A percentile compares a stretch with the other conserved stretches of the same genome.
Conservation (phyloP, 2,329 filamentous ascomycete genomes). For the Tolypocladium sp. region DNA sequence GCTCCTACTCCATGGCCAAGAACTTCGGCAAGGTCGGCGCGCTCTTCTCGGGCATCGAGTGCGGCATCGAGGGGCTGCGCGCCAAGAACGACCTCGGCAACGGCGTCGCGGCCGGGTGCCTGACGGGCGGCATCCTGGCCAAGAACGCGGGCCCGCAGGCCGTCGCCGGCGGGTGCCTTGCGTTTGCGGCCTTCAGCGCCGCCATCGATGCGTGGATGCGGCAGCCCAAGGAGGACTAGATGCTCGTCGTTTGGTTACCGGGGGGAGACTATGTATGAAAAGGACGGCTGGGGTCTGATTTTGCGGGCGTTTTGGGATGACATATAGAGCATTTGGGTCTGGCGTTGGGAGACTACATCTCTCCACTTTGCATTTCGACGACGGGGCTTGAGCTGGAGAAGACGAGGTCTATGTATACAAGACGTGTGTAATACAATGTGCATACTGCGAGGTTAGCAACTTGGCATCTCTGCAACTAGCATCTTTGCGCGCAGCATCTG, state of each 20-base stretch:
- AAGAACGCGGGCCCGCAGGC: constrained; percentile 84
- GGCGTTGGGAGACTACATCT: constrained; percentile 18
- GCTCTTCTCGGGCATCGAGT: constrained; percentile 87
- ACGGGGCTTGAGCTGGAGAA: neutral
- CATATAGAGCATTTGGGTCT: constrained; percentile 19
- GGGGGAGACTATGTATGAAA: neutral
- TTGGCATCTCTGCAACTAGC: neutral
- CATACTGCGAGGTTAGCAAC: neutral
- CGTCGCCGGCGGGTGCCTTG: constrained; percentile 76
- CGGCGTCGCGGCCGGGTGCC: constrained; percentile 76
- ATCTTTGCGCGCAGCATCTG: neutral
- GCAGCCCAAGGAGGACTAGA: constrained; percentile 56
- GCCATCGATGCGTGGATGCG: constrained; percentile 91
- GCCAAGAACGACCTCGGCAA: constrained; percentile 93
- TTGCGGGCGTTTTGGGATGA: constrained; percentile 16
- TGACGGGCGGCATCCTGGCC: constrained; percentile 84
- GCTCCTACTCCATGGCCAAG: constrained; percentile 75
- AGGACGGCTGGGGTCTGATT: neutral
- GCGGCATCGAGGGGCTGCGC: constrained; percentile 83
- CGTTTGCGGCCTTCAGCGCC: constrained; percentile 86
- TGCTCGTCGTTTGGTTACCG: no score
- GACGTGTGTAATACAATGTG: neutral
- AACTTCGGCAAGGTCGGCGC: constrained; percentile 94
- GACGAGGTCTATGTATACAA: neutral
- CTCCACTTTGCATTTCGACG: constrained; percentile 14